Percentiles rank a stretch among this genome's conserved stretches.
Conservation (phyloP, 805 yeast species). For the Spathaspora girioi region DNA sequence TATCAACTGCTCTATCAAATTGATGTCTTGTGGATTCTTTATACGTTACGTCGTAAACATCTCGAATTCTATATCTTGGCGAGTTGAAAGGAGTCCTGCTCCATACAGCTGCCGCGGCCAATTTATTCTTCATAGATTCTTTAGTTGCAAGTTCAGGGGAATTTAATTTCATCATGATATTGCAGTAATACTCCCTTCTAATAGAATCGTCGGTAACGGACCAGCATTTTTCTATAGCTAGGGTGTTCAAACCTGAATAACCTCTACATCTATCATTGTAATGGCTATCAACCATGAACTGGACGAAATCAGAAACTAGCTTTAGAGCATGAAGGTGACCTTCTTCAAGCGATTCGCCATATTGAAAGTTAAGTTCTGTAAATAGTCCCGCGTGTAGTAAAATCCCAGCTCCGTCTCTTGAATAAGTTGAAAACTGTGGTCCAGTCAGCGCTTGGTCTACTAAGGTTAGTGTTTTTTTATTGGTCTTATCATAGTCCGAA, state of each 20-base stretch:
- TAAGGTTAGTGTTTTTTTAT: slow-evolving; percentile 10
- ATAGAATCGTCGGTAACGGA: slow-evolving; percentile 25
- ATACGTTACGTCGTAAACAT: slow-evolving; percentile 5
- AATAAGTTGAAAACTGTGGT: slow-evolving; percentile 9
- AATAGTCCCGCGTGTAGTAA: slow-evolving; percentile 9
- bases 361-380: slow-evolving; percentile 15
- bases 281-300: background rate
- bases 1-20: background rate
- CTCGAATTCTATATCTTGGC: slow-evolving; percentile 15
- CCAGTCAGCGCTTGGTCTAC: slow-evolving; percentile 20
- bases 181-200: slow-evolving; percentile 13
- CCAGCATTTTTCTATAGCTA: slow-evolving; percentile 27
- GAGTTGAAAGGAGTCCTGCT: slow-evolving; percentile 17
- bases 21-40: background rate
- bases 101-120: slow-evolving; percentile 13
- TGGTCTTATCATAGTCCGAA: background rate
- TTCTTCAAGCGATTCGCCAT: slow-evolving; percentile 27
- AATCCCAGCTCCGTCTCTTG: slow-evolving; percentile 10
- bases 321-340: slow-evolving; percentile 20
- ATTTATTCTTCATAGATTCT: slow-evolving; percentile 1
- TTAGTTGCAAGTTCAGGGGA: background rate
- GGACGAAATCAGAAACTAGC: slow-evolving; percentile 14
- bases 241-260: slow-evolving; percentile 7
- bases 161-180: background rate
- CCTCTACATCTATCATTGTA: background rate